Evolutionary conservation across 1,284 basidiomycete species (phyloP), one percentile per base, ranked within the genome.

Genomic region (Trametes pubescens): DNA sequence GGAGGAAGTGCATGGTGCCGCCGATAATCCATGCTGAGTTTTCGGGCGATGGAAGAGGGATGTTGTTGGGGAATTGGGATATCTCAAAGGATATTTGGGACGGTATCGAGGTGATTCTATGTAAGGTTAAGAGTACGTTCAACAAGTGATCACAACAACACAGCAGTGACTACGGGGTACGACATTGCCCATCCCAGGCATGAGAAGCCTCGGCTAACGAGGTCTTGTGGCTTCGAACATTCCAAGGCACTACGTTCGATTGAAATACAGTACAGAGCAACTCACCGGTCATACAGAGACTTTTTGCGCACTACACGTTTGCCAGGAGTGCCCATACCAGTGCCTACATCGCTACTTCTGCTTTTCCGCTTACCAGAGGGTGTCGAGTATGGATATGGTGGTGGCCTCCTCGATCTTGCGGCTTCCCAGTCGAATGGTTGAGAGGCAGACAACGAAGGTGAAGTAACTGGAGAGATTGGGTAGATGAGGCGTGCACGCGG

Each of bases 371-470:
- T 86, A 55, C 66, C 77, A 56, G 81, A 81, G 6, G 89, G 89
- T 0, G 85, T 86, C 6, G 79, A 81, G 78, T 90, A 93, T 1
- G 91, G 92, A 78, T 90, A 93, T 1, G 91, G 92, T 18, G 90
- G 85, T 7, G 90, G 86, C 65, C 82, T 82, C 57, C 83, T 81
- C 1, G 84, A 82, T 22, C 87, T 81, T 10, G 86, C 92, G 0
- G 92, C 92, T 46, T 91, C 89, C 92, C 92, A 94, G 78, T 94
- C 92, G 72, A 94, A 93, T 0, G 91, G 89, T 11, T 82, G 76
- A 13, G 88, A 88, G 0, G 88, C 88, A 14, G 90, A 91, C 47
- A 89, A 81, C 1, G 91, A 93, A 1, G 89, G 86, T 0, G 86
- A 86, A 1, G 82, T 54, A 82, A 86, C 6, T 82, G 90, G 34